Evolutionary conservation across 768 basidiomycete species (phyloP), one percentile per base, ranked within the genome.

Genomic region (Pleurotus tuoliensis): DNA sequence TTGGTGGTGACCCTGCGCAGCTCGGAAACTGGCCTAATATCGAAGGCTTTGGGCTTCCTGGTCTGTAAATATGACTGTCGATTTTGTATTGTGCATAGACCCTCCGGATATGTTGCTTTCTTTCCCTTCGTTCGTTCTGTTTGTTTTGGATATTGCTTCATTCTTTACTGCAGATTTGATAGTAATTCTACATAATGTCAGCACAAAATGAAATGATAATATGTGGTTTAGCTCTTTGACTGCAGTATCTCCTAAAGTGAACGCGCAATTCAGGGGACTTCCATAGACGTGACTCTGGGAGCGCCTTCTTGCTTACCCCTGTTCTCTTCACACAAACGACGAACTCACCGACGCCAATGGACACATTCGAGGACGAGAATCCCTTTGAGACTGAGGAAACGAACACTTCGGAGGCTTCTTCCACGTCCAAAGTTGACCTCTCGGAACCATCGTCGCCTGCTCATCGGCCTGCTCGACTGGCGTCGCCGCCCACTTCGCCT

Each of bases 21-120:
- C 66, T 92, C 9, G 90, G 90, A 0, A 83, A 87, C 60, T 92
- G 90, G 90, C 90, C 90, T 0, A 53, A 82, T 55, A 71, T 81
- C 62, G 78, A 85, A 27, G 89, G 85, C 53, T 92, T 92, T 64
- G 82, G 78, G 2, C 66, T 67, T 2, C 89, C 89, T 1, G 89
- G 89, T 13, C 66, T 90, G 45, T 81, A 62, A 72, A 37, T 34
- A 11, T 22, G 20, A n/a, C 15, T 39, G 16, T 15, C 40, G 39
- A 22, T 22, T 15, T 39, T 38, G 7, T 25, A 4, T 2, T 50
- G 48, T 30, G 20, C 13, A 52, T 40, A 52, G 30, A 30, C 30
- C 15, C 9, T 50, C 38, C 34, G 11, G n/a, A 34, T 20, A 22
- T 22, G 13, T 37, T 30, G 13, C 27, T 38, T 50, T 50, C n/a